Evolutionary conservation across 1,284 basidiomycete genomes (phyloP).

Genomic region (Pseudomicrostroma phylloplanum): DNA sequence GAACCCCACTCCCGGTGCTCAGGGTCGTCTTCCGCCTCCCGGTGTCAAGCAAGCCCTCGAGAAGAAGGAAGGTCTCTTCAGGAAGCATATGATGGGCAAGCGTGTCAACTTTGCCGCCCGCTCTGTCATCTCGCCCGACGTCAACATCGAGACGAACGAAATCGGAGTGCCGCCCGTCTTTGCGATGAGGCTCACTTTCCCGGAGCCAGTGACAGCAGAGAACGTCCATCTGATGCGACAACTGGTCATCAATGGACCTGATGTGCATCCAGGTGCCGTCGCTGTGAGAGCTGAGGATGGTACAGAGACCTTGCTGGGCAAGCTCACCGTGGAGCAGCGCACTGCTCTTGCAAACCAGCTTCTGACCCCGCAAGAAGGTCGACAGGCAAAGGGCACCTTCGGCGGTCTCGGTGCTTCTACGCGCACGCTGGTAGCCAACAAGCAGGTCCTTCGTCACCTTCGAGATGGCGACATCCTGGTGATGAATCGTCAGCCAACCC

Average conservation of each 20-base stretch:
- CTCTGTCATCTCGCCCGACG: constrained; percentile 97
- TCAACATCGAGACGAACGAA: constrained; percentile 98
- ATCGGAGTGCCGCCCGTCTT: constrained; percentile 98
- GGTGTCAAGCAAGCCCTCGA: constrained; percentile 96
- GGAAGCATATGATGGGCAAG: constrained; percentile 99
- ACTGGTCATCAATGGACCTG: constrained; percentile 85
- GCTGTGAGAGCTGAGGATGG: constrained; percentile 93
- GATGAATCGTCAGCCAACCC: constrained; percentile 93
- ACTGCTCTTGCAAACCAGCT: constrained; percentile 96
- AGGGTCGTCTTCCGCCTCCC: constrained; percentile 84
- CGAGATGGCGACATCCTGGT: constrained; percentile 92
- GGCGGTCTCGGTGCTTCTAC: constrained; percentile 41
- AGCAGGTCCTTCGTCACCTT: constrained; percentile 95
- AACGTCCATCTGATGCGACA: constrained; percentile 86
- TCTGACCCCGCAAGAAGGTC: constrained; percentile 75
- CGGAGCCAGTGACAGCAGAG: constrained; percentile 87
- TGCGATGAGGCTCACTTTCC: constrained; percentile 91
- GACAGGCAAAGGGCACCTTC: constrained; percentile 43
- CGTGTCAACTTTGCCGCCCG: constrained; percentile 98
- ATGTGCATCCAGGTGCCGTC: constrained; percentile 83
- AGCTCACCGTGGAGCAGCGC: constrained; percentile 74
- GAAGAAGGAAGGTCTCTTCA: constrained; percentile 98
- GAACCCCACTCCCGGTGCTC: constrained; percentile 76
- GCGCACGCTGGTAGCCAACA: constrained; percentile 64
- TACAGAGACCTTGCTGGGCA: constrained; percentile 55